phyloP scores from a whole-genome alignment of 106 monocot species.

The Alisma plantagoaquatica region DNA sequence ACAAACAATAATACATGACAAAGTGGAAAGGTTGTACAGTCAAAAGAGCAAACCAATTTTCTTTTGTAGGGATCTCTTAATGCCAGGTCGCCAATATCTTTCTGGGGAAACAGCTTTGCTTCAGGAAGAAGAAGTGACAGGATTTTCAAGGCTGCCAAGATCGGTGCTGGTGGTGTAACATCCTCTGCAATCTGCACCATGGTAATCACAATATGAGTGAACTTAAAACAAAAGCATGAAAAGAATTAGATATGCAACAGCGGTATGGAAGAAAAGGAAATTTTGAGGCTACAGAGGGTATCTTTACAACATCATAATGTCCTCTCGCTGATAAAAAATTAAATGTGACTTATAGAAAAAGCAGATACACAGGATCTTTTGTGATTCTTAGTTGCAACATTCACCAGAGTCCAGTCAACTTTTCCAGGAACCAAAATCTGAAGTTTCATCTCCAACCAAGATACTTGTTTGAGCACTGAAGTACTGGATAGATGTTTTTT shows the following conservation, averaged over 20 bases:
- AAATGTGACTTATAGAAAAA: too few relatives aligned
- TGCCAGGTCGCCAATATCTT: constrained; percentile 73
- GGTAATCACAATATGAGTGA: not conserved
- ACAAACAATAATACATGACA: too few relatives aligned
- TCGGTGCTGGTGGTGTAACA: constrained; percentile 64
- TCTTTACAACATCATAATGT: too few relatives aligned
- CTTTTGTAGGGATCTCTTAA: constrained; percentile 82
- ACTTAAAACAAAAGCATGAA: not conserved
- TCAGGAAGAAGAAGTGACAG: constrained; percentile 79
- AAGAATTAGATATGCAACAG: not conserved
- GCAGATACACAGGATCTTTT: too few relatives aligned
- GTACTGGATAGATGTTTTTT: too few relatives aligned
- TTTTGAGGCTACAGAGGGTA: not conserved
- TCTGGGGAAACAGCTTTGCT: constrained; percentile 84
- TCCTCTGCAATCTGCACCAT: constrained; percentile 77
- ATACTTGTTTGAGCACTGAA: too few relatives aligned
- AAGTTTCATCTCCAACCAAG: too few relatives aligned
- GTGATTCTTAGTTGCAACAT: too few relatives aligned
- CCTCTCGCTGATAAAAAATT: too few relatives aligned
- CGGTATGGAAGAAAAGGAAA: not conserved
- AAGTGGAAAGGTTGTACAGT: too few relatives aligned
- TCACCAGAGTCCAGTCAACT: too few relatives aligned
- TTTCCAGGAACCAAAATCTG: too few relatives aligned
- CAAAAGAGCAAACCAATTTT: constrained; percentile 67
- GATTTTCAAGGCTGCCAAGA: constrained; percentile 45